Percentiles rank a stretch among this genome's conserved stretches.
phyloP scores from a whole-genome alignment of 169 alveolate species.

The Cryptosporidium baileyi region DNA sequence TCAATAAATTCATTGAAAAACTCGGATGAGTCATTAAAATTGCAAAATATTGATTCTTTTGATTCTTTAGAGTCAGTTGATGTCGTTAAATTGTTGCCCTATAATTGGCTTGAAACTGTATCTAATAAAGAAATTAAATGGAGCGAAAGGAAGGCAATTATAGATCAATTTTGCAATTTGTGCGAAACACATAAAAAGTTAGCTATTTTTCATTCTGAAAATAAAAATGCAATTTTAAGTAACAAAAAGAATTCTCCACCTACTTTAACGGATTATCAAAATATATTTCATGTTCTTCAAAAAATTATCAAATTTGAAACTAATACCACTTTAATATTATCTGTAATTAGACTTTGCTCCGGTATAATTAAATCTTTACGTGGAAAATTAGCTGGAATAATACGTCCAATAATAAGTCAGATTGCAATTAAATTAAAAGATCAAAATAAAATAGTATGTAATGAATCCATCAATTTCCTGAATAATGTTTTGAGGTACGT shows the following conservation, averaged over 20 bases:
- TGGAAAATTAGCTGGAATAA: conserved; percentile 1
- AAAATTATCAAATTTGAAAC: conserved; percentile 48
- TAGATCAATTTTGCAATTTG: conserved; percentile 19
- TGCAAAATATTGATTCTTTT: background rate
- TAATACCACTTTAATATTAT: conserved; percentile 39
- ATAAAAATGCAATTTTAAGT: background rate
- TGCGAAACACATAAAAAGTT: conserved; percentile 45
- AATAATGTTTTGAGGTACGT: background rate
- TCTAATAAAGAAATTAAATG: conserved; percentile 51
- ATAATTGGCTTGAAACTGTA: conserved; percentile 42
- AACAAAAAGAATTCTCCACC: conserved; percentile 5
- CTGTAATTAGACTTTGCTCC: conserved; percentile 11
- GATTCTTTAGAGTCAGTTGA: conserved; percentile 47
- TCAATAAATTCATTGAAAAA: background rate
- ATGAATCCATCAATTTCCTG: conserved; percentile 17
- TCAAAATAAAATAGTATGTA: conserved; percentile 49
- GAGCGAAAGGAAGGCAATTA: conserved; percentile 37
- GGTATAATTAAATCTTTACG: conserved; percentile 17
- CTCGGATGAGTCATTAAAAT: background rate
- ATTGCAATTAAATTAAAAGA: conserved; percentile 32
- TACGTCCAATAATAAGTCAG: conserved; percentile 45
- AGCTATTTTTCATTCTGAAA: conserved; percentile 6
- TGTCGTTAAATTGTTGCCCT: conserved; percentile 33
- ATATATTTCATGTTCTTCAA: conserved; percentile 7
- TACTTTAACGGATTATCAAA: conserved; percentile 30